These are phyloP conservation scores for Blastobotrys americana DNA, from an alignment of 805 yeast species.

Conservation along the genomic window DNA sequence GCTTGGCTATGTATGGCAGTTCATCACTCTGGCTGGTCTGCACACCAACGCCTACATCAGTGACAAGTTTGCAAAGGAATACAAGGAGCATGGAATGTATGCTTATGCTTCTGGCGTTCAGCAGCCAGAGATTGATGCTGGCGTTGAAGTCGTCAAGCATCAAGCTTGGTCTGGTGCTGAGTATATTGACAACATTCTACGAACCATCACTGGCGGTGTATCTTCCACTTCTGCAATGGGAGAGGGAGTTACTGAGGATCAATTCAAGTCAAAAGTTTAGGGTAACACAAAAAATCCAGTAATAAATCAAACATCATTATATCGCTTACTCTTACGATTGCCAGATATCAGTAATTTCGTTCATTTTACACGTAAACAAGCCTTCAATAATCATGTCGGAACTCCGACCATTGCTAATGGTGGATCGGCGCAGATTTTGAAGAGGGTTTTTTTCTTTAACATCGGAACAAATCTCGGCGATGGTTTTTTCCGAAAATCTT, in stretches of 20 bases:
- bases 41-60: conserved; percentile 93
- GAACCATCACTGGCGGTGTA: conserved; percentile 89
- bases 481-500: neutral
- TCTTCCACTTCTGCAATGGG: conserved; percentile 98
- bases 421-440: too few relatives aligned
- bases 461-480: neutral
- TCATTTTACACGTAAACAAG: too few relatives aligned
- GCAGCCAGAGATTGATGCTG: conserved; percentile 75
- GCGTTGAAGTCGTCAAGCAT: conserved; percentile 94
- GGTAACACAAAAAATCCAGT: neutral
- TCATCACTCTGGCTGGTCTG: conserved; percentile 93
- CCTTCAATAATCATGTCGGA: too few relatives aligned
- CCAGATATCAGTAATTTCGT: too few relatives aligned
- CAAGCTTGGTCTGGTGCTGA: conserved; percentile 99
- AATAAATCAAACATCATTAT: too few relatives aligned
- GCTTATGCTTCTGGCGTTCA: conserved; percentile 89
- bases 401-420: too few relatives aligned
- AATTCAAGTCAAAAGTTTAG: conserved; percentile 48
- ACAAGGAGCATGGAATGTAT: conserved; percentile 80
- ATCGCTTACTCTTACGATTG: too few relatives aligned
- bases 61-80: conserved; percentile 74
- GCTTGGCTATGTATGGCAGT: conserved; percentile 95
- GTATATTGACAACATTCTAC: conserved; percentile 84
- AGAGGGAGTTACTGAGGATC: conserved; percentile 95
- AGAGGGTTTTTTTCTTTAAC: too few relatives aligned